phyloP scores from a whole-genome alignment of 805 yeast genomes.

The Kodamaea leandrae region DNA sequence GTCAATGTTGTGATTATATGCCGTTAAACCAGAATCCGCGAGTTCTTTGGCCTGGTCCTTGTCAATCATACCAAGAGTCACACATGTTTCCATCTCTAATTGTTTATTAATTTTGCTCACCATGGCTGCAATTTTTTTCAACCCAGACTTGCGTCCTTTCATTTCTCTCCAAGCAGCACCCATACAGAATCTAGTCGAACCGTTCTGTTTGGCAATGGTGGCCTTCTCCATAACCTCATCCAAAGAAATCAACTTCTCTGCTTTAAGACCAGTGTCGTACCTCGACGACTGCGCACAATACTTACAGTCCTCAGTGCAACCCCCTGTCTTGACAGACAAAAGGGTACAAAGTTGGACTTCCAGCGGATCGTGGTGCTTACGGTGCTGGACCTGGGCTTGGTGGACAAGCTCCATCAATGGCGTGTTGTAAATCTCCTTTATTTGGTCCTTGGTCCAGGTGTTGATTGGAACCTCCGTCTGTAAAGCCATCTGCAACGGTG shows the following conservation, averaged over 20 bases:
- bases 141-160: conserved; percentile 46
- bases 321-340: conserved; percentile 50
- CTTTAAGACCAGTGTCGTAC: conserved; percentile 68
- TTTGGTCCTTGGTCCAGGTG: conserved; percentile 61
- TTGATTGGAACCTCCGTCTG: conserved; percentile 18
- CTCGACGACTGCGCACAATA: conserved; percentile 72
- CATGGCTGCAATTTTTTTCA: conserved; percentile 63
- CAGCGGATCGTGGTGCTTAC: conserved; percentile 61
- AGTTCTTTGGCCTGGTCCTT: conserved; percentile 59
- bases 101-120: conserved; percentile 46
- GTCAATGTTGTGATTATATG: conserved; percentile 52
- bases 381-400: conserved; percentile 62
- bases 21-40: conserved; percentile 71
- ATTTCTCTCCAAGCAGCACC: conserved; percentile 90
- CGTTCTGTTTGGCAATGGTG: conserved; percentile 53
- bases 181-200: conserved; percentile 77
- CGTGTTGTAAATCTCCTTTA: conserved; percentile 57
- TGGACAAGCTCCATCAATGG: conserved; percentile 46
- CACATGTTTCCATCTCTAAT: conserved; percentile 62
- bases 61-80: conserved; percentile 63
- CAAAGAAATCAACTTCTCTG: conserved; percentile 57
- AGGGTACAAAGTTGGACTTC: conserved; percentile 72
- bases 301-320: conserved; percentile 65
- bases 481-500: conserved; percentile 12
- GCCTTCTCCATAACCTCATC: conserved; percentile 69